Percentiles rank a stretch among this genome's conserved stretches.
Evolutionary conservation across 1,139 yeast genomes (phyloP).

Genomic region (Blastobotrys aristatus): DNA sequence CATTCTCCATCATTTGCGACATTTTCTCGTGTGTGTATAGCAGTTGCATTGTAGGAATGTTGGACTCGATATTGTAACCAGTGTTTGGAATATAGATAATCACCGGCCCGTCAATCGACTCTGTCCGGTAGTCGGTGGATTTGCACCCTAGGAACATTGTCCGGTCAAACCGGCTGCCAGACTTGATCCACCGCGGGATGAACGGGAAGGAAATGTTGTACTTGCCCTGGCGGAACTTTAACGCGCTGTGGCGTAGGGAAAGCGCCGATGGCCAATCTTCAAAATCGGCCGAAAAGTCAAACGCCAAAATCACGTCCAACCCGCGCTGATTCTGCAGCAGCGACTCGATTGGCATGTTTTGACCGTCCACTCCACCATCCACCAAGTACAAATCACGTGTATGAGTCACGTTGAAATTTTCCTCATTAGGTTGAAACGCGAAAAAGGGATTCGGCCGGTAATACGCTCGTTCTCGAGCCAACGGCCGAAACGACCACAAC

Average conservation of each 20-base stretch:
- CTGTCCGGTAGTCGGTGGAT: conserved; percentile 13
- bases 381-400: conserved; percentile 41
- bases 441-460: conserved; percentile 68
- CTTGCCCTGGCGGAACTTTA: conserved; percentile 49
- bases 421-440: conserved; percentile 9
- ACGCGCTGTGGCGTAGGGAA: conserved; percentile 58
- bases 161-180: conserved; percentile 32
- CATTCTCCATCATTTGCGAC: conserved; percentile 63
- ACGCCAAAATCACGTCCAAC: conserved; percentile 77
- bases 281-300: conserved; percentile 78
- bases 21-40: conserved; percentile 59
- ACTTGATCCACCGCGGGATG: conserved; percentile 50
- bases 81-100: conserved; percentile 76
- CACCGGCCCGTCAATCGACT: conserved; percentile 53
- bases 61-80: conserved; percentile 61
- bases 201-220: conserved; percentile 60
- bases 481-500: conserved; percentile 7
- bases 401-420: conserved; percentile 7
- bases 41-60: conserved; percentile 68
- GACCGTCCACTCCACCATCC: conserved; percentile 84
- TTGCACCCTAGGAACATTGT: conserved; percentile 85
- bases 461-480: conserved; percentile 13
- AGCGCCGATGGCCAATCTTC: conserved; percentile 52
- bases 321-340: conserved; percentile 63
- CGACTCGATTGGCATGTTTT: conserved; percentile 73